Percentiles rank a stretch among this genome's conserved stretches.
phyloP scores from a whole-genome alignment of 257 asterid genomes.

The Solanum pimpinellifolium region DNA sequence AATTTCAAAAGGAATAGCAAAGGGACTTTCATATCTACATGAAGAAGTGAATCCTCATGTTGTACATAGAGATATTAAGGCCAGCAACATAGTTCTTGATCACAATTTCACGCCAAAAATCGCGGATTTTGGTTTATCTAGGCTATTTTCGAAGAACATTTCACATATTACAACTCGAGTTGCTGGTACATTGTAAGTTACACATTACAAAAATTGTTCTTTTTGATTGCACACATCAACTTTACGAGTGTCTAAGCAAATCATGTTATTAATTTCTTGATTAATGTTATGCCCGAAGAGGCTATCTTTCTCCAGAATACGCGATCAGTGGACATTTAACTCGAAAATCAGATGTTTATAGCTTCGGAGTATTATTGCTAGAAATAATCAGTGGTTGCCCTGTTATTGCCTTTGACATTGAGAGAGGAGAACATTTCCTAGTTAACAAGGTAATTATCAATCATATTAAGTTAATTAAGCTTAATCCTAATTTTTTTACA shows the following conservation, averaged over 20 bases:
- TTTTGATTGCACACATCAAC: neutral
- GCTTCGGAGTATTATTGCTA: neutral
- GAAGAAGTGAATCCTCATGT: conserved; percentile 58
- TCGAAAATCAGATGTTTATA: conserved; percentile 57
- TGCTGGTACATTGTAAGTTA: conserved; percentile 77
- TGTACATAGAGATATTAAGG: conserved; percentile 66
- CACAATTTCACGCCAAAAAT: conserved; percentile 45
- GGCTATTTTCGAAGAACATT: conserved; percentile 33
- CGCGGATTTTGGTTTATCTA: conserved; percentile 71
- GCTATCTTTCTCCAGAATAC: conserved; percentile 77
- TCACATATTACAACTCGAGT: conserved; percentile 72
- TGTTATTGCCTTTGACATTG: neutral
- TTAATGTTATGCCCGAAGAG: conserved; percentile 20
- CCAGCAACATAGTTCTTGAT: conserved; percentile 65
- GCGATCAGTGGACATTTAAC: conserved; percentile 70
- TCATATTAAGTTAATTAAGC: neutral
- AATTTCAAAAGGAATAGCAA: conserved; percentile 45
- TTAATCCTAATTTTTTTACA: neutral
- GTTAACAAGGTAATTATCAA: neutral
- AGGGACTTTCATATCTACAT: conserved; percentile 56
- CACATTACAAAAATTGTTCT: neutral
- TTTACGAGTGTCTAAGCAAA: neutral
- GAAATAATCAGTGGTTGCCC: neutral
- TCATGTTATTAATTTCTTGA: neutral
- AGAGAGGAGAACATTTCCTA: neutral